phyloP scores from a whole-genome alignment of 768 basidiomycete genomes.

The Hirschioporus abietinus region DNA sequence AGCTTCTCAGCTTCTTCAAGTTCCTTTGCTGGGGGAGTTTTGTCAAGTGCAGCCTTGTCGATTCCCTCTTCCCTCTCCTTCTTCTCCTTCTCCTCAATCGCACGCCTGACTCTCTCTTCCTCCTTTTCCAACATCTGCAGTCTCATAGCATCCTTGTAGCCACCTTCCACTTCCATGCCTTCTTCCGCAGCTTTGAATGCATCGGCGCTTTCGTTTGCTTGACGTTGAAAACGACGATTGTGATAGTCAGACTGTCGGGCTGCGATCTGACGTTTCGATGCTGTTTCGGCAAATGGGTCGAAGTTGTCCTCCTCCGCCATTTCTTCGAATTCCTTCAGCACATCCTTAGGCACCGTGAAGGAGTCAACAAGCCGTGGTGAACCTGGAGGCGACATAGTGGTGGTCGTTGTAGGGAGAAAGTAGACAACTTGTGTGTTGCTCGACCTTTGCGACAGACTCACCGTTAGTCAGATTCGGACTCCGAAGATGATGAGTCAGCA shows the following conservation, averaged over 20 bases:
- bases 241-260: slow-evolving; percentile 94
- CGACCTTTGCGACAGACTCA: neutral
- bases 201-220: slow-evolving; percentile 75
- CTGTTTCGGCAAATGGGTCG: slow-evolving; percentile 90
- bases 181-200: slow-evolving; percentile 67
- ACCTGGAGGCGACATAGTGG: slow-evolving; percentile 12
- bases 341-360: slow-evolving; percentile 88
- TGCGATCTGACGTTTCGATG: slow-evolving; percentile 89
- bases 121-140: slow-evolving; percentile 88
- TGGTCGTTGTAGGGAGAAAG: neutral
- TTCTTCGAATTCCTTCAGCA: slow-evolving; percentile 90
- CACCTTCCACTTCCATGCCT: slow-evolving; percentile 69
- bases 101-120: slow-evolving; percentile 74
- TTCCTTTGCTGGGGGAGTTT: slow-evolving; percentile 82
- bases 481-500: neutral
- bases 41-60: slow-evolving; percentile 85
- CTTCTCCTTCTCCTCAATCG: slow-evolving; percentile 86
- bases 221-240: slow-evolving; percentile 81
- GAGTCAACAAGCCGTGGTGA: slow-evolving; percentile 81
- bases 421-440: neutral
- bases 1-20: slow-evolving; percentile 68
- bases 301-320: slow-evolving; percentile 91
- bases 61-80: slow-evolving; percentile 62
- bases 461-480: neutral
- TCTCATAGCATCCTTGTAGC: slow-evolving; percentile 97